phyloP scores from a whole-genome alignment of 495 filamentous ascomycete genomes.

The Trichoderma virens region DNA sequence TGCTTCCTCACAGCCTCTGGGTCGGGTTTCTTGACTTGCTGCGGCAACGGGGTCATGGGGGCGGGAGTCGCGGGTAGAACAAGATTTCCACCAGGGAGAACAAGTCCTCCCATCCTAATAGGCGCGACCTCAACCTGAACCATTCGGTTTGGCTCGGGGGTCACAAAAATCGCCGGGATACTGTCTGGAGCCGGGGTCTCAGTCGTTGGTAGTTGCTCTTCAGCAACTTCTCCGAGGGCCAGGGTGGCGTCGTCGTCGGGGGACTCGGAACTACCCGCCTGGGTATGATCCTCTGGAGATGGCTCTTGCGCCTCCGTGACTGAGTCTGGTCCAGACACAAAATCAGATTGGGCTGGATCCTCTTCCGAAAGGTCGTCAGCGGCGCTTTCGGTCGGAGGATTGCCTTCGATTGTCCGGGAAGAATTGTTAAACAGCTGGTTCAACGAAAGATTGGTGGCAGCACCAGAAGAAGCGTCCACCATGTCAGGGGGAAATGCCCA shows the following conservation, averaged over 20 bases:
- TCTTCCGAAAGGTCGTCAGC: background rate
- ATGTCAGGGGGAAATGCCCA: conserved; percentile 1
- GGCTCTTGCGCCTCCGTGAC: conserved; percentile 7
- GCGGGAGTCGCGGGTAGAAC: conserved; percentile 6
- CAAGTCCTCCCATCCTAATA: background rate
- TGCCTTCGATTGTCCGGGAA: background rate
- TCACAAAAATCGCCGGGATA: background rate
- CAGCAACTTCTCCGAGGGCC: background rate
- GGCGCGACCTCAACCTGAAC: conserved; percentile 2
- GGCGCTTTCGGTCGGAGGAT: background rate
- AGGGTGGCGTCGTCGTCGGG: background rate
- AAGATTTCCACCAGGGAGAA: background rate
- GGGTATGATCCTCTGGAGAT: background rate
- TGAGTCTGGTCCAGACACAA: background rate
- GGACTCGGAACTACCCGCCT: background rate
- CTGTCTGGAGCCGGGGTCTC: background rate
- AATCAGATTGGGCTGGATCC: background rate
- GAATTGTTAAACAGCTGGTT: background rate
- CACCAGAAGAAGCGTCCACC: background rate
- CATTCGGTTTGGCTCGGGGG: background rate
- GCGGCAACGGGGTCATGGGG: conserved; percentile 4
- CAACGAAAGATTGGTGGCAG: too few species aligned
- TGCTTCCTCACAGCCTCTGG: background rate
- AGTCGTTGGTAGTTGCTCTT: background rate
- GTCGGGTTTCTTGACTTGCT: conserved; percentile 3